Evolutionary conservation across 163 green algal species (phyloP).

Genomic region (Chlamydomonas reinhardtii): DNA sequence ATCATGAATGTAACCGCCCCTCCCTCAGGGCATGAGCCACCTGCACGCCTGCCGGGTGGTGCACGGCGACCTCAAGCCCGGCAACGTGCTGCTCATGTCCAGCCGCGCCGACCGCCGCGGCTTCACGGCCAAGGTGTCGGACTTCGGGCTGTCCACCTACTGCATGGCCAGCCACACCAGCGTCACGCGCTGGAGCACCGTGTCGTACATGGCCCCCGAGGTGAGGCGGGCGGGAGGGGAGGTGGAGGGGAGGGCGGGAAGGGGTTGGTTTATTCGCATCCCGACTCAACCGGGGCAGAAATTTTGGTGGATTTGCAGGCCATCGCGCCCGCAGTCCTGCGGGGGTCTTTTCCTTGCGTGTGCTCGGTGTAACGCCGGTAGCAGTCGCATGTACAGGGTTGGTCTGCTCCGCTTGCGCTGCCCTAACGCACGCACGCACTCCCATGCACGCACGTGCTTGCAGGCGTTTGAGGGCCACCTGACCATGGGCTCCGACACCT

Average conservation of each 20-base stretch:
- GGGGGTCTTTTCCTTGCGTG: too few relatives aligned
- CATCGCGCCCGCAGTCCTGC: too few relatives aligned
- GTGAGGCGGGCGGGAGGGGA: not conserved
- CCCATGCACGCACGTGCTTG: too few relatives aligned
- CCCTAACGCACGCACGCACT: not conserved
- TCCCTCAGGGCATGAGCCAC: slow-evolving; percentile 69
- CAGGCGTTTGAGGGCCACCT: slow-evolving; percentile 50
- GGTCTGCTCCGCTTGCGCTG: too few relatives aligned
- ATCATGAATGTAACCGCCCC: too few relatives aligned
- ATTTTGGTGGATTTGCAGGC: too few relatives aligned
- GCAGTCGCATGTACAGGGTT: too few relatives aligned
- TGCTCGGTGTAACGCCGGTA: too few relatives aligned
- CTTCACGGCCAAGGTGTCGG: slow-evolving; percentile 52
- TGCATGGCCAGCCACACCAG: slow-evolving; percentile 48
- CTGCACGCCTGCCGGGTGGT: slow-evolving; percentile 79
- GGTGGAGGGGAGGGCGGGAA: not conserved
- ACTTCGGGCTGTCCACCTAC: slow-evolving; percentile 53
- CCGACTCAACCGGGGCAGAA: too few relatives aligned
- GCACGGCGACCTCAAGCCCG: slow-evolving; percentile 72
- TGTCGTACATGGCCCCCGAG: slow-evolving; percentile 50
- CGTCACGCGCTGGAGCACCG: slow-evolving; percentile 50
- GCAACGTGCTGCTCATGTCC: slow-evolving; percentile 57
- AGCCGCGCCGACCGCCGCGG: slow-evolving; percentile 46
- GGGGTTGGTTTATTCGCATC: not conserved
- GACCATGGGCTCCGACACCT: slow-evolving; percentile 49